Conservation (phyloP, 106 monocot genomes). For the Dendrobium nobile region DNA sequence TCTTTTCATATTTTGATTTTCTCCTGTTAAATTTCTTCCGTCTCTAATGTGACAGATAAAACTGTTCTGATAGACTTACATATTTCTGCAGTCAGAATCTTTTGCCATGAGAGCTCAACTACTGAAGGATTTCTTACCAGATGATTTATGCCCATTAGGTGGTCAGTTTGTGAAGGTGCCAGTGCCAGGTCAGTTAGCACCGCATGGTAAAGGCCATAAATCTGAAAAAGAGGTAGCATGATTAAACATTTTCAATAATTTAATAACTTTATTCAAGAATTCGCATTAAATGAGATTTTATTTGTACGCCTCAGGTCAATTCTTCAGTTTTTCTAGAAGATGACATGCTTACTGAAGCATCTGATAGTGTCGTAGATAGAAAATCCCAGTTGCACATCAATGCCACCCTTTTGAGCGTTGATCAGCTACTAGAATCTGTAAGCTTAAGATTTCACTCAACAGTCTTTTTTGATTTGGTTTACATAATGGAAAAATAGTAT, state of each 20-base stretch:
- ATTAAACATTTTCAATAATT: background rate
- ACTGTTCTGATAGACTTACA: background rate
- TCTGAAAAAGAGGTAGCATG: slow-evolving; percentile 24
- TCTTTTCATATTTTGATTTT: background rate
- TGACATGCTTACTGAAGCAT: slow-evolving; percentile 52
- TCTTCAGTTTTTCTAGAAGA: slow-evolving; percentile 44
- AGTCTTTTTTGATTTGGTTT: too few species aligned
- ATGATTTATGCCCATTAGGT: slow-evolving; percentile 63
- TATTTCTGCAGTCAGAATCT: slow-evolving; percentile 39
- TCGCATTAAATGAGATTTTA: slow-evolving; percentile 1
- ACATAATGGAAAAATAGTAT: background rate
- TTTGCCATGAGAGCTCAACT: slow-evolving; percentile 38
- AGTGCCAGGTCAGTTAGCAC: slow-evolving; percentile 18
- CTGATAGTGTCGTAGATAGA: slow-evolving; percentile 33
- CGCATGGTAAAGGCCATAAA: slow-evolving; percentile 15
- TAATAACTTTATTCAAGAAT: background rate
- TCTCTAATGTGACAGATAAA: background rate
- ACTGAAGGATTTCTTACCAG: slow-evolving; percentile 54
- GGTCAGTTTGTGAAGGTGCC: slow-evolving; percentile 40
- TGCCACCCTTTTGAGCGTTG: slow-evolving; percentile 53
- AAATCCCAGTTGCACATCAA: slow-evolving; percentile 17
- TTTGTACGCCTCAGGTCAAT: slow-evolving; percentile 32
- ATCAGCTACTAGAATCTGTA: slow-evolving; percentile 86
- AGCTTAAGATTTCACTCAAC: slow-evolving; percentile 3
- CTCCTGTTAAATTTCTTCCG: background rate